Conservation (phyloP, 2,329 filamentous ascomycete genomes). For the Xylaria sp. region DNA sequence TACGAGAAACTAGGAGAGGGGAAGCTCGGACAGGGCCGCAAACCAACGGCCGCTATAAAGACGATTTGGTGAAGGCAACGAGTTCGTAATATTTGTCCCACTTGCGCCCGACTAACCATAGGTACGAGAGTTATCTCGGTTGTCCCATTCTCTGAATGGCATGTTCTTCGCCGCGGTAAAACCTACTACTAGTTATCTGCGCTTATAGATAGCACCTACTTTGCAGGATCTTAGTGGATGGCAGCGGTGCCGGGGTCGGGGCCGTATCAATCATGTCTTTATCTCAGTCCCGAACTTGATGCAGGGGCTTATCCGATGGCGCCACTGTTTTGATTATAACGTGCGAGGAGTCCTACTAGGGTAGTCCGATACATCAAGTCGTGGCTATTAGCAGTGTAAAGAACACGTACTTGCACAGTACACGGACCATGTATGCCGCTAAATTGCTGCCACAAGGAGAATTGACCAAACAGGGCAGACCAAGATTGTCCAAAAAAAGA, state of each 20-base stretch:
- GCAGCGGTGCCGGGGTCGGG: background rate
- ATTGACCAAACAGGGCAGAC: conserved; percentile 22
- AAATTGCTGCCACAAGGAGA: background rate
- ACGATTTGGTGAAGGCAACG: background rate
- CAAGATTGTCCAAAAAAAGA: conserved; percentile 36
- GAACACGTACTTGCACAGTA: conserved; percentile 2
- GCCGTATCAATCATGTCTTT: conserved; percentile 24
- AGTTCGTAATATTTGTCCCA: background rate
- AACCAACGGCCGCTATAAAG: no score
- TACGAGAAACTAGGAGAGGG: conserved; percentile 34
- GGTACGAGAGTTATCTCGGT: background rate
- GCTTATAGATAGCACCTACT: background rate
- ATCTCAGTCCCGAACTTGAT: conserved; percentile 29
- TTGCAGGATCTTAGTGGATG: background rate
- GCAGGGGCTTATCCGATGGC: conserved; percentile 32
- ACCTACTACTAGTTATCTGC: background rate
- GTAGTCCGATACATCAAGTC: background rate
- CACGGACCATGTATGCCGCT: background rate
- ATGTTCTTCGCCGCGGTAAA: background rate
- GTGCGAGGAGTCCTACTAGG: background rate
- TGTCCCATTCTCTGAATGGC: background rate
- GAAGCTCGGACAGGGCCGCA: conserved; percentile 19
- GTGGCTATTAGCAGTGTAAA: no score
- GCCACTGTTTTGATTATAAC: conserved; percentile 17
- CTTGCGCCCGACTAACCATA: background rate